Base-by-base conservation (phyloP, 2,329 filamentous ascomycete genomes). In the Penicillium polonicum region DNA sequence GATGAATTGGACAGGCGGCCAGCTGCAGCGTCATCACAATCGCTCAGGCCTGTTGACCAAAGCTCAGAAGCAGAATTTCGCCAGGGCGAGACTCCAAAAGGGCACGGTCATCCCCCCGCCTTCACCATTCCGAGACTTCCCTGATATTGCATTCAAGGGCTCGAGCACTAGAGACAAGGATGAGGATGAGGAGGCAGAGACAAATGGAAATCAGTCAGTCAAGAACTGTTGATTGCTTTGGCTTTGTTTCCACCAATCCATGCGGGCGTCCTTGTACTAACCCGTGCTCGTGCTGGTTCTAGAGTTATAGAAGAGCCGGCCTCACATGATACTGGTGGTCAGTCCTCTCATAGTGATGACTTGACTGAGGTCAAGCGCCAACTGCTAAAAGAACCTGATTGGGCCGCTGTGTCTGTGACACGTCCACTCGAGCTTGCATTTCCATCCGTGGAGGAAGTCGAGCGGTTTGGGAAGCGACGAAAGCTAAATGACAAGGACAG, bases 1-100 rank as follows among this genome's bases (percentile, higher is more conserved):
- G 15, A 79, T 79, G 77, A 79, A 79, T 55, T 79, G 77, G 77
- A 78, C 74, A 25, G 76, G 76, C 54, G 76, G 77, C 33, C 72
- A 72, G 52, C 67, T 79, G 25, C 71, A 72, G 49, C 75, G 76
- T 38, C 72, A 77, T 62, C 74, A 74, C 13, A 70, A 65, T 55
- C 72, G 64, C 38, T 58, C 68, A 42, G 65, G 67, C 41, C 62
- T 61, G 6, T 45, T 65, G 7, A 63, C 65, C 52, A 70, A 67
- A 46, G 56, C 57, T 33, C 70, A 72, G 63, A 74, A 65, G 55
- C 68, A 72, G 42, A 69, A 69, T 38, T 75, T 76, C 57, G 70
- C 68, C 39, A 74, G 69, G 56, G 67, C 68, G 9, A 68, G 65
- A 43, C 53, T 55, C 61, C 51, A 61, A 65, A 52, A 39, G 35